Evolutionary conservation across 169 alveolate species (phyloP).

Genomic region (Perkinsus marinus): DNA sequence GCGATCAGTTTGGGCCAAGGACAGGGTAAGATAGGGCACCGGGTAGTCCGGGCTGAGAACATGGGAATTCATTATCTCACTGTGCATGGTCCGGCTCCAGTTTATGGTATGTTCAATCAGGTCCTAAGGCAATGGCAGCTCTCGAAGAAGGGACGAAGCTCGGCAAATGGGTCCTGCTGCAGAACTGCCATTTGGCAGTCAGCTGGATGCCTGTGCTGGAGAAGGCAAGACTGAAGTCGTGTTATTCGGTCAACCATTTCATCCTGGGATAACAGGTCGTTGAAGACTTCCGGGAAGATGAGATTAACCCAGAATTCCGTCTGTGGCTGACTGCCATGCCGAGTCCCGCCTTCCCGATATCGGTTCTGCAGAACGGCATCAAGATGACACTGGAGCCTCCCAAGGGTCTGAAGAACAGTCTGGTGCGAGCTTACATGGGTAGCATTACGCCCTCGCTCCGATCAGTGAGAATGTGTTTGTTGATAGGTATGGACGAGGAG

Average conservation of each 20-base stretch:
- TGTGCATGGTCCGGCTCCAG: not conserved
- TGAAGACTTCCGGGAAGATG: constrained; percentile 36
- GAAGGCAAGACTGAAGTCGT: constrained; percentile 36
- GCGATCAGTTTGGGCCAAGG: constrained; percentile 45
- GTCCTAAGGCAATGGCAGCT: constrained; percentile 14
- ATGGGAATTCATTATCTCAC: too few relatives aligned
- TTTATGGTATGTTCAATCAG: not conserved
- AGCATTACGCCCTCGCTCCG: not conserved
- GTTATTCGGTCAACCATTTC: not conserved
- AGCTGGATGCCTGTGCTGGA: constrained; percentile 80
- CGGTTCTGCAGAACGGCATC: constrained; percentile 63
- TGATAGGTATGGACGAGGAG: constrained; percentile 63
- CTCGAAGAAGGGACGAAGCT: constrained; percentile 60
- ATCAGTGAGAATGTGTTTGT: constrained; percentile 44
- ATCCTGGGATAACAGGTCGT: not conserved
- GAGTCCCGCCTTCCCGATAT: constrained; percentile 57
- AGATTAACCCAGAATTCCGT: constrained; percentile 41
- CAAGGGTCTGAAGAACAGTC: constrained; percentile 72
- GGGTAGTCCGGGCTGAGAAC: too few relatives aligned
- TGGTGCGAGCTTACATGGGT: constrained; percentile 50
- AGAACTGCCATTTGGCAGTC: constrained; percentile 82
- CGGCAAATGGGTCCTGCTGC: constrained; percentile 82
- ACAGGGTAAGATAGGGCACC: constrained; percentile 17
- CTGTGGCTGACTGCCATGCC: constrained; percentile 80
- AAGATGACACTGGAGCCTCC: constrained; percentile 87